Evolutionary conservation across 371 early-diverging fungal species (phyloP).

Genomic region (Mortierella sp.): DNA sequence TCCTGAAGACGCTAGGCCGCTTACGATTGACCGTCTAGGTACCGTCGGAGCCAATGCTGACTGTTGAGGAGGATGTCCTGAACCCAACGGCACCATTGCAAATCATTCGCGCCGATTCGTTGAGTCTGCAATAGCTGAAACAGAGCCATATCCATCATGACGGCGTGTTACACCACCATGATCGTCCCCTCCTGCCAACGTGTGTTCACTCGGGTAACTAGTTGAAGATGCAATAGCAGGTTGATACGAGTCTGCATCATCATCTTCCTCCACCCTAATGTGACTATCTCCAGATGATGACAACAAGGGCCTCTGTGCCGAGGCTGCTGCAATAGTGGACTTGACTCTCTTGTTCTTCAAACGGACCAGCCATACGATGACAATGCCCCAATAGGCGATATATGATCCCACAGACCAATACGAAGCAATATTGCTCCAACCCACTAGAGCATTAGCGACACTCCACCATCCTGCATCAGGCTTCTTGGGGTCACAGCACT

Average conservation of each 20-base stretch:
- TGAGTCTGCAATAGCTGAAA: not conserved
- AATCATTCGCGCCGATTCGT: constrained; percentile 7
- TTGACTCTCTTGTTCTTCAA: constrained; percentile 31
- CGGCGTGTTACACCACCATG: constrained; percentile 7
- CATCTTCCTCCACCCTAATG: constrained; percentile 7
- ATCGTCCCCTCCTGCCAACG: constrained; percentile 5
- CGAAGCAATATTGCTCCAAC: constrained; percentile 71
- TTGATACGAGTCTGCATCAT: not conserved
- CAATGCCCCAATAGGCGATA: constrained; percentile 65
- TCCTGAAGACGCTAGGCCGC: not conserved
- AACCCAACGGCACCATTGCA: constrained; percentile 12
- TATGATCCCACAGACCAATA: constrained; percentile 65
- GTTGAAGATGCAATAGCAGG: constrained; percentile 13
- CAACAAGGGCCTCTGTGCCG: constrained; percentile 8
- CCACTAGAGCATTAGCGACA: constrained; percentile 80
- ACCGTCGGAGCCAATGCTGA: not conserved
- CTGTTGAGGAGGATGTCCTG: not conserved
- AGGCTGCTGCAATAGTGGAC: not conserved
- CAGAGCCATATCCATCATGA: constrained; percentile 22
- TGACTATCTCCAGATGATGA: not conserved
- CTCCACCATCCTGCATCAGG: constrained; percentile 73
- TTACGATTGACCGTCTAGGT: not conserved
- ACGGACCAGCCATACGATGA: constrained; percentile 57
- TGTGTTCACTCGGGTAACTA: constrained; percentile 7
- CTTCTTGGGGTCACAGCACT: constrained; percentile 53